Evolutionary conservation across 208 protist species (phyloP).

Genomic region (Acanthamoeba royreba): DNA sequence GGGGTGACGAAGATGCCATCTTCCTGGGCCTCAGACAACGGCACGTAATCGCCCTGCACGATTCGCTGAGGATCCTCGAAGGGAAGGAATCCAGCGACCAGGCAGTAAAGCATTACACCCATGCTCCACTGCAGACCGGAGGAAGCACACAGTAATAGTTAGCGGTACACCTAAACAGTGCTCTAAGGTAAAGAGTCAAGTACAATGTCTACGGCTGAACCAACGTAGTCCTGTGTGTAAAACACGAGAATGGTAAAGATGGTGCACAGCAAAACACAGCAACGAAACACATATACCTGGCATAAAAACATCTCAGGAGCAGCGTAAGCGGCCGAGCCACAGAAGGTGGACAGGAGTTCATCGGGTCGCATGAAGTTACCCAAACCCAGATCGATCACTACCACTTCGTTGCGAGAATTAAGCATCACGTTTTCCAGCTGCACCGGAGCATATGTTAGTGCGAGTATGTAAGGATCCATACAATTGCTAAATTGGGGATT

Average conservation of each 20-base stretch:
- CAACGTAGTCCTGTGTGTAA: background rate
- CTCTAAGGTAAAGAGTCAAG: no score
- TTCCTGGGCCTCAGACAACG: background rate
- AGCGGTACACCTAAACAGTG: no score
- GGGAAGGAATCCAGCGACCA: constrained; percentile 94
- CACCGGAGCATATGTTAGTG: background rate
- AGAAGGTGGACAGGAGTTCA: constrained; percentile 35
- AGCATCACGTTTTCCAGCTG: constrained; percentile 44
- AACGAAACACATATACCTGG: background rate
- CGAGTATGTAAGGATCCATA: background rate
- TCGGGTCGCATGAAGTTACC: constrained; percentile 21
- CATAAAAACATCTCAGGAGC: constrained; percentile 54
- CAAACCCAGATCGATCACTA: constrained; percentile 35
- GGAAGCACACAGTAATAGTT: no score
- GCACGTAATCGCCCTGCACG: background rate
- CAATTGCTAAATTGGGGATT: background rate
- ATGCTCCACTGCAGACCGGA: constrained; percentile 98
- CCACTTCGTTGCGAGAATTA: background rate
- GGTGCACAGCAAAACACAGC: background rate
- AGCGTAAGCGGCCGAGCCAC: constrained; percentile 52
- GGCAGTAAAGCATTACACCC: constrained; percentile 96
- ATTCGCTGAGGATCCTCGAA: constrained; percentile 80
- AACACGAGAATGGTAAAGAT: background rate
- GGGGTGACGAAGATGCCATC: background rate
- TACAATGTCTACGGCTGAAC: background rate